phyloP scores from a whole-genome alignment of 1,284 basidiomycete genomes.

The Tetrapyrgos nigripes region DNA sequence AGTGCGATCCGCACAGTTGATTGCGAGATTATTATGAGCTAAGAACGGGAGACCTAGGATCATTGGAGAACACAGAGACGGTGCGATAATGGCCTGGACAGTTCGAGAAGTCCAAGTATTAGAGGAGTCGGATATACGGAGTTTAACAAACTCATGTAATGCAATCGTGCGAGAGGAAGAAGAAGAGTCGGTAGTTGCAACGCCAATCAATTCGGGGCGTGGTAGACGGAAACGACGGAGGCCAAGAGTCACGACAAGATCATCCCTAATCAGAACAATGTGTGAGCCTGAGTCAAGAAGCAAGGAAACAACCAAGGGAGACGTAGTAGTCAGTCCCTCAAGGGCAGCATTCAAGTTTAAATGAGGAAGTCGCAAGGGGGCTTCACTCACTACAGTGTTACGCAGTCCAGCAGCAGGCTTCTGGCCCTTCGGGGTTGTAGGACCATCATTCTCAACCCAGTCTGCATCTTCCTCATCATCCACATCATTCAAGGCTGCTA shows the following conservation, averaged over 20 bases:
- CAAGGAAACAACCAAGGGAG: not conserved
- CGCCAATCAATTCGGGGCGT: constrained; percentile 22
- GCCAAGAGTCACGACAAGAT: constrained; percentile 11
- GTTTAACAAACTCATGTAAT: not conserved
- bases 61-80: constrained; percentile 19
- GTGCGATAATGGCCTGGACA: constrained; percentile 16
- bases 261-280: constrained; percentile 20
- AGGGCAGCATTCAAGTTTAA: not conserved
- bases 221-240: constrained; percentile 15
- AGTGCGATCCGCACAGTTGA: constrained; percentile 10
- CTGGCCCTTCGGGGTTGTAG: too few species aligned
- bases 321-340: not conserved
- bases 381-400: too few species aligned
- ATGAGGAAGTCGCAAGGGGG: too few species aligned
- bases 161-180: too few species aligned
- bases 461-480: too few species aligned
- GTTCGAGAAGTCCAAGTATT: constrained; percentile 9
- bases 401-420: too few species aligned
- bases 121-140: constrained; percentile 1
- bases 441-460: too few species aligned
- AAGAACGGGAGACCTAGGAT: constrained; percentile 23
- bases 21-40: constrained; percentile 15
- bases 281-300: constrained; percentile 27
- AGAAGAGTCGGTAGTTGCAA: constrained; percentile 19
- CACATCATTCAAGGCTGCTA: too few species aligned